Evolutionary conservation across 2,329 filamentous ascomycete genomes (phyloP).

Genomic region (Fusarium pininemorale): DNA sequence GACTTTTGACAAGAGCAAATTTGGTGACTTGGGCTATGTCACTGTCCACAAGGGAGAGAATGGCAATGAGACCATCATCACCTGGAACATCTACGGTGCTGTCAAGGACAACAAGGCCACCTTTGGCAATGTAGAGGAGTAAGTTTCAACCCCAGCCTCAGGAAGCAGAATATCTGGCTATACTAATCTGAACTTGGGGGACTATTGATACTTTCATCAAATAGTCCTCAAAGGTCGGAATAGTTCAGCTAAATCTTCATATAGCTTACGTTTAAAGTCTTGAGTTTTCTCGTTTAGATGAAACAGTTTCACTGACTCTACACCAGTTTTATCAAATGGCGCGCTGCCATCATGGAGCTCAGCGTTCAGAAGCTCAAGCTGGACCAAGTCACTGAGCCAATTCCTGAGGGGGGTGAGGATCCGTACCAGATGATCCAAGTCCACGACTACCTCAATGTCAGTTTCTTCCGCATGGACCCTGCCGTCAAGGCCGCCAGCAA

Average conservation of each 20-base stretch:
- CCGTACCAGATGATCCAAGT: conserved; percentile 92
- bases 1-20: conserved; percentile 74
- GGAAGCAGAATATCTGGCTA: not conserved
- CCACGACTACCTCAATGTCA: conserved; percentile 90
- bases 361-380: conserved; percentile 80
- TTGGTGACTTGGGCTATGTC: conserved; percentile 81
- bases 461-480: conserved; percentile 84
- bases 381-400: conserved; percentile 71
- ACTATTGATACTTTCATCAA: not conserved
- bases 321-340: conserved; percentile 85
- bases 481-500: conserved; percentile 78
- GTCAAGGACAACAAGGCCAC: conserved; percentile 85
- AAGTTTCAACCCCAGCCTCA: conserved; percentile 48
- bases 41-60: conserved; percentile 71
- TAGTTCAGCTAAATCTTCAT: not conserved
- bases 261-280: not conserved
- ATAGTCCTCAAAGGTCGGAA: not conserved
- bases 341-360: conserved; percentile 89
- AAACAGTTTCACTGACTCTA: conserved; percentile 14
- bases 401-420: conserved; percentile 78
- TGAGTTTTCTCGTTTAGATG: not conserved
- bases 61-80: conserved; percentile 72
- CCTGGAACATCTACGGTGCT: conserved; percentile 93
- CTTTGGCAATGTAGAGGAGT: conserved; percentile 86
- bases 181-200: not conserved